Evolutionary conservation across 345 rosid species (phyloP).

Genomic region (Camelina laxa): DNA sequence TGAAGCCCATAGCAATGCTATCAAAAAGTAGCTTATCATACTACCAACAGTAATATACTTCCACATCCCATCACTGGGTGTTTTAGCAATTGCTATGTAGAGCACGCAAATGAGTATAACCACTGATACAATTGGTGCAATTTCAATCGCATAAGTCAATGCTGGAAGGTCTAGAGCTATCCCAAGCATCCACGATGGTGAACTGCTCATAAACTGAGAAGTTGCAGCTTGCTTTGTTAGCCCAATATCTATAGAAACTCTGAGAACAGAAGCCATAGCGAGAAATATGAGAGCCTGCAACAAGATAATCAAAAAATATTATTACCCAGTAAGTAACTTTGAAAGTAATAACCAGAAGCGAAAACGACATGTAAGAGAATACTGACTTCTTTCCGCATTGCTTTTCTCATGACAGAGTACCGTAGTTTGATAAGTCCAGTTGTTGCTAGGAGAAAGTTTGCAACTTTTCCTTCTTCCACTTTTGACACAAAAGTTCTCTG

Average conservation of each 20-base stretch:
- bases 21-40: constrained; percentile 63
- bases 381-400: constrained; percentile 71
- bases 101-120: constrained; percentile 55
- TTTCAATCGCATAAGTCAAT: constrained; percentile 57
- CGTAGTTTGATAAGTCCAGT: constrained; percentile 74
- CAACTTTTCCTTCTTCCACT: constrained; percentile 99
- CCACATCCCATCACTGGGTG: constrained; percentile 48
- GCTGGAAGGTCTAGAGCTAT: constrained; percentile 55
- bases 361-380: constrained; percentile 22
- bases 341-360: constrained; percentile 36
- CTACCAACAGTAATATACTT: constrained; percentile 59
- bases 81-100: constrained; percentile 38
- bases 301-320: constrained; percentile 26
- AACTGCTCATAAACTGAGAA: constrained; percentile 70
- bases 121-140: constrained; percentile 60
- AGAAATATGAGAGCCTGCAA: constrained; percentile 76
- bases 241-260: constrained; percentile 85
- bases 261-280: constrained; percentile 60
- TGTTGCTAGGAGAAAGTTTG: constrained; percentile 85
- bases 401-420: constrained; percentile 58
- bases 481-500: constrained; percentile 35
- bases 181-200: constrained; percentile 79
- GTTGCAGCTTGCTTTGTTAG: constrained; percentile 92
- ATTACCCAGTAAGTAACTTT: constrained; percentile 5
- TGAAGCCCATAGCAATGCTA: constrained; percentile 72